Conservation (phyloP, 2,329 filamentous ascomycete species). For the Apiospora koreana region DNA sequence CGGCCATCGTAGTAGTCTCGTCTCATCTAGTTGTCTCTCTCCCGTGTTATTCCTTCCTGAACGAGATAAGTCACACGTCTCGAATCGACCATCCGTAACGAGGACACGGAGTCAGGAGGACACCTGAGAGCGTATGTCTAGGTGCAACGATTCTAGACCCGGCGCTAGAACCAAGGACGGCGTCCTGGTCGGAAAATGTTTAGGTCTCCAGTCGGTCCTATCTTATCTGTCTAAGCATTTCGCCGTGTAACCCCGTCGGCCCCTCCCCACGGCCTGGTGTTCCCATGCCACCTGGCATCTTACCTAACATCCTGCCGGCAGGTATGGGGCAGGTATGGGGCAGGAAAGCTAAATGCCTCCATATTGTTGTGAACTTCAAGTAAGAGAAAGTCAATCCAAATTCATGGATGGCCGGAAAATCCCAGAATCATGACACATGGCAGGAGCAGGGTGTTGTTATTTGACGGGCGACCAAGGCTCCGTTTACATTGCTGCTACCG, state of each 20-base stretch:
- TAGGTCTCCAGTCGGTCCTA: not conserved
- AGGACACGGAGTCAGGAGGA: not conserved
- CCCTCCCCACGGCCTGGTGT: not conserved
- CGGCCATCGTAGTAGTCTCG: not conserved
- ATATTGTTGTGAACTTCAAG: not conserved
- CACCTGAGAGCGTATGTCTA: not conserved
- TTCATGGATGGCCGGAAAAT: not conserved
- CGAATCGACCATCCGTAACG: not conserved
- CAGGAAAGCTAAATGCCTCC: too few species aligned
- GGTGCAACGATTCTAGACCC: not conserved
- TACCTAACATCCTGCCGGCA: not conserved
- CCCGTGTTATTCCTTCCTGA: not conserved
- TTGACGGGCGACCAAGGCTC: not conserved
- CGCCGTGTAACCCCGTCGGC: not conserved
- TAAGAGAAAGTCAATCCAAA: not conserved
- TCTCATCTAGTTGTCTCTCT: not conserved
- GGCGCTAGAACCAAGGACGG: not conserved
- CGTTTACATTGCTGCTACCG: not conserved
- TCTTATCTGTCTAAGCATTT: not conserved
- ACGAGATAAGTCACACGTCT: not conserved
- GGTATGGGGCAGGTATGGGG: not conserved
- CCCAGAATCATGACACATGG: too few species aligned
- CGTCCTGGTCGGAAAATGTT: not conserved
- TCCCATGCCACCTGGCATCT: not conserved
- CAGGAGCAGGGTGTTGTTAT: too few species aligned